phyloP scores from a whole-genome alignment of 192 early-diverging fungal genomes.

The Backusella tuberculispora region DNA sequence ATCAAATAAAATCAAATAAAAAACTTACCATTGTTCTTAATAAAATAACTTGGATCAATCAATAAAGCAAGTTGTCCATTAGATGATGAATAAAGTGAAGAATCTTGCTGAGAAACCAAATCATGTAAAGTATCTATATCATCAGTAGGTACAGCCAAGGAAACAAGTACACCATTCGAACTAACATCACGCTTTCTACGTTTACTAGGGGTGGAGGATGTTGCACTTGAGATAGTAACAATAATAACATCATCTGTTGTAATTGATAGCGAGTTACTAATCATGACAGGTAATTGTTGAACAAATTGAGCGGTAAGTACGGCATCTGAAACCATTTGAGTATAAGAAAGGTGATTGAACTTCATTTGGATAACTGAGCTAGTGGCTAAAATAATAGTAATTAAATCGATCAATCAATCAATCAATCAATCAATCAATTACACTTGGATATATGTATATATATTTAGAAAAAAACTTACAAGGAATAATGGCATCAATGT shows the following conservation, averaged over 20 bases:
- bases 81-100: constrained; percentile 15
- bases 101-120: constrained; percentile 10
- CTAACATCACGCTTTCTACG: not conserved
- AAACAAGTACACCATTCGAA: constrained; percentile 29
- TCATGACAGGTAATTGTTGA: constrained; percentile 27
- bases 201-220: not conserved
- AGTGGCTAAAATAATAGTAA: not conserved
- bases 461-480: not conserved
- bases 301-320: constrained; percentile 38
- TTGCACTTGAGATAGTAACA: constrained; percentile 28
- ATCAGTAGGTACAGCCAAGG: constrained; percentile 33
- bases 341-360: constrained; percentile 34
- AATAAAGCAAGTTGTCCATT: constrained; percentile 32
- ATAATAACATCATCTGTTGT: constrained; percentile 36
- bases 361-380: constrained; percentile 24
- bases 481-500: constrained; percentile 31
- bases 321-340: constrained; percentile 36
- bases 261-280: constrained; percentile 19
- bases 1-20: not conserved
- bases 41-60: constrained; percentile 32
- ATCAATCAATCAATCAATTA: not conserved
- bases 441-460: not conserved
- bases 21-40: constrained; percentile 16
- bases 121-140: constrained; percentile 19
- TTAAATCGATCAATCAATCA: not conserved